phyloP scores from a whole-genome alignment of 495 filamentous ascomycete species.

The Recurvomyces mirabilis region DNA sequence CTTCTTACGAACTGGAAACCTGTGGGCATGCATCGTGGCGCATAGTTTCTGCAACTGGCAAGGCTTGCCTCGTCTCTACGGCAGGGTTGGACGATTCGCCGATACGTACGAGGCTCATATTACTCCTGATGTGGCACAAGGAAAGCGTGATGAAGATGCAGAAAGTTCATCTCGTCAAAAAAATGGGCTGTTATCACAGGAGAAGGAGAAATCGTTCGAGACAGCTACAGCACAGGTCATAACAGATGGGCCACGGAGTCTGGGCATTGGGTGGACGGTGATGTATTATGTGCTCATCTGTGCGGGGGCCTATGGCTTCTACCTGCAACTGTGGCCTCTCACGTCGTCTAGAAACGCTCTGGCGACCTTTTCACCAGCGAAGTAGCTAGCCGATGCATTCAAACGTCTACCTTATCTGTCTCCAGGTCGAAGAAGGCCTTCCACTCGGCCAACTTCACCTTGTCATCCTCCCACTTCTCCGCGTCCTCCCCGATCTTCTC shows the following conservation, averaged over 20 bases:
- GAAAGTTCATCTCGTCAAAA: too few relatives aligned
- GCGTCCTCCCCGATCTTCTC: neutral
- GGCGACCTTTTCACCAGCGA: constrained; percentile 2
- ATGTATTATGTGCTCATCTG: constrained; percentile 68
- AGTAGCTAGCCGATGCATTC: neutral
- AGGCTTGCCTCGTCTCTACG: constrained; percentile 82
- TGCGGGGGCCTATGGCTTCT: constrained; percentile 60
- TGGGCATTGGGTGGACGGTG: constrained; percentile 54
- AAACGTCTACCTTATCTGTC: constrained; percentile 1
- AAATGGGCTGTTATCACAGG: too few relatives aligned
- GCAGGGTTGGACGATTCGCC: constrained; percentile 54
- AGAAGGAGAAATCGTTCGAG: constrained; percentile 1
- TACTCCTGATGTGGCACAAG: constrained; percentile 20
- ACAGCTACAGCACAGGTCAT: neutral
- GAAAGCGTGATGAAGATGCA: constrained; percentile 12
- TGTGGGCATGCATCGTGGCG: constrained; percentile 57
- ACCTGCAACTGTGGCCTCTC: constrained; percentile 54
- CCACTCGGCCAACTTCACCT: neutral
- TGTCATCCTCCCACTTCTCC: neutral
- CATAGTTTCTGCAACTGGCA: constrained; percentile 91
- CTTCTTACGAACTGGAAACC: constrained; percentile 75
- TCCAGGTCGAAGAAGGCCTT: constrained; percentile 4
- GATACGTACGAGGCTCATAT: constrained; percentile 2
- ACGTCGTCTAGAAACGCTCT: constrained; percentile 45
- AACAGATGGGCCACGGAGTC: constrained; percentile 11